Conservation (phyloP, 495 filamentous ascomycete genomes). For the Halenospora varia region DNA sequence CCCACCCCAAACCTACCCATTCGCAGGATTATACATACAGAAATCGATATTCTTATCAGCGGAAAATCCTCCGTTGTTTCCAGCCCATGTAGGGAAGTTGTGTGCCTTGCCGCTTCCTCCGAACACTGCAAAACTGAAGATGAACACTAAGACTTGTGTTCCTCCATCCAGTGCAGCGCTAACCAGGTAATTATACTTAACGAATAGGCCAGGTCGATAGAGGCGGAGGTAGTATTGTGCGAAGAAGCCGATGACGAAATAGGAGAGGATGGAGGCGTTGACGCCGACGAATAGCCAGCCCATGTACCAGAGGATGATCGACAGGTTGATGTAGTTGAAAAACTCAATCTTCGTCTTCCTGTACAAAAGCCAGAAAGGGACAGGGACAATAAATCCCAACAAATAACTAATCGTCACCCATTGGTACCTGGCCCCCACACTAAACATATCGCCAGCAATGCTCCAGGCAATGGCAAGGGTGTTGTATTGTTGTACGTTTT, state of each 20-base stretch:
- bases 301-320: constrained; percentile 25
- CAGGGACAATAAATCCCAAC: constrained; percentile 32
- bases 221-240: constrained; percentile 39
- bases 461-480: constrained; percentile 39
- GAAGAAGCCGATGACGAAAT: constrained; percentile 33
- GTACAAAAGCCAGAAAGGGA: constrained; percentile 33
- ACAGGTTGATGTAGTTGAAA: constrained; percentile 14
- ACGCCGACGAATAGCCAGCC: constrained; percentile 32
- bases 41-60: no score
- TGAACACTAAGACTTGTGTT: constrained; percentile 36
- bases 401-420: constrained; percentile 35
- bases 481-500: constrained; percentile 38
- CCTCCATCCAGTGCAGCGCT: constrained; percentile 41
- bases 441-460: constrained; percentile 40
- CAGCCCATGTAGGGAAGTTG: no score
- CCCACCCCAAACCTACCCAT: no score
- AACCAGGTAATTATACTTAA: constrained; percentile 42
- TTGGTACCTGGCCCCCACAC: constrained; percentile 28
- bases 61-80: no score
- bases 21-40: no score
- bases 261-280: constrained; percentile 31
- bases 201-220: constrained; percentile 34
- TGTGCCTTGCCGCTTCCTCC: no score
- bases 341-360: not conserved
- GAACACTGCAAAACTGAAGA: constrained; percentile 44